phyloP scores from a whole-genome alignment of 2,329 filamentous ascomycete genomes.

The Apiospora rasikravindrae region DNA sequence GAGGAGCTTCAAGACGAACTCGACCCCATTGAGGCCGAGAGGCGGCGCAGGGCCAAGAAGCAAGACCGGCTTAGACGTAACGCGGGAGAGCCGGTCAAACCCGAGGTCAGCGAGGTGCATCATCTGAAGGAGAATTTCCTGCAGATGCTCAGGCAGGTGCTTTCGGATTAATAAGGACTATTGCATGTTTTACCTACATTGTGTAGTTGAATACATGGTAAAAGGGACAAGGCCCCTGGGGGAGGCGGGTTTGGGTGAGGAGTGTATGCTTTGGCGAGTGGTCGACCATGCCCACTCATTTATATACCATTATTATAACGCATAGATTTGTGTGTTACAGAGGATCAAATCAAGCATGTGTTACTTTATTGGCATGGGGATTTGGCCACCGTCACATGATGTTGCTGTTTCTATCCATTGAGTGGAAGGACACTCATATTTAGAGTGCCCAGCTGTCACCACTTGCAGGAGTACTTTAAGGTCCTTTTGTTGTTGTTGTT shows the following conservation, averaged over 20 bases:
- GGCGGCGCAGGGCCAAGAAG: slow-evolving; percentile 74
- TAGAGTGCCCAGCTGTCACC: no score
- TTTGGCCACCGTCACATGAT: not conserved
- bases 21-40: slow-evolving; percentile 87
- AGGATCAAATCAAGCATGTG: not conserved
- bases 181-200: not conserved
- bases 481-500: no score
- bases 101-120: slow-evolving; percentile 76
- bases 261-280: no score
- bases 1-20: slow-evolving; percentile 78
- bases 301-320: not conserved
- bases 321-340: not conserved
- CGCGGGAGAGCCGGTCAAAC: slow-evolving; percentile 85
- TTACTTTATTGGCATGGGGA: not conserved
- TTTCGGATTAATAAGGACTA: slow-evolving; percentile 66
- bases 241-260: no score
- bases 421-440: no score
- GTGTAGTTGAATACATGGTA: not conserved
- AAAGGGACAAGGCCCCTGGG: not conserved
- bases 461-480: no score
- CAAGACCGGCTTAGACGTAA: slow-evolving; percentile 81
- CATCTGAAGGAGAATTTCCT: slow-evolving; percentile 82
- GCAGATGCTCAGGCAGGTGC: slow-evolving; percentile 78
- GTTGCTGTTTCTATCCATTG: no score
- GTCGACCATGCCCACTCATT: not conserved